Conservation (phyloP, 1,139 yeast genomes). For the Diutina scorzettiae region DNA sequence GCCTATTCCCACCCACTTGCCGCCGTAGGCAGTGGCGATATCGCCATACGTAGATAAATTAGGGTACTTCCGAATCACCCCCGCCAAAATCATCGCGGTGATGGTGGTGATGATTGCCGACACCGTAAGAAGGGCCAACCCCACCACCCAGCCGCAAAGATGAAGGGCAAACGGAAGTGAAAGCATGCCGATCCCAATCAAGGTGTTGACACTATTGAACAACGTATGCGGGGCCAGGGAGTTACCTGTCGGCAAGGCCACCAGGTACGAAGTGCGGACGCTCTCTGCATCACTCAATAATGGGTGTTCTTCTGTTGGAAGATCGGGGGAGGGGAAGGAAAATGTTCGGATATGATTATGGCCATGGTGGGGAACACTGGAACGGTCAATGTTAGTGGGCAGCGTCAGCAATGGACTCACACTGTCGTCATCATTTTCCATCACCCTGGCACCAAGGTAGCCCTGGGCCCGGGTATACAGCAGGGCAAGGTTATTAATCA, state of each 20-base stretch:
- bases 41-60: slow-evolving; percentile 32
- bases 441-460: slow-evolving; percentile 19
- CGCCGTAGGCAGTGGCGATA: slow-evolving; percentile 35
- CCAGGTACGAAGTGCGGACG: neutral
- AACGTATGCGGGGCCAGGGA: slow-evolving; percentile 73
- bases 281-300: neutral
- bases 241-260: slow-evolving; percentile 2
- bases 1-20: slow-evolving; percentile 35
- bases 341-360: slow-evolving; percentile 1
- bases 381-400: neutral
- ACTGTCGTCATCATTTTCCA: slow-evolving; percentile 10
- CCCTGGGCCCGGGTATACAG: slow-evolving; percentile 73
- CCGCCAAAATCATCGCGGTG: slow-evolving; percentile 48
- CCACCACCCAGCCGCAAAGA: slow-evolving; percentile 72
- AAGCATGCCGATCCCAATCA: slow-evolving; percentile 78
- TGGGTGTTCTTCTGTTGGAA: neutral
- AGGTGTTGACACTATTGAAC: slow-evolving; percentile 75
- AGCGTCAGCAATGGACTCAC: neutral
- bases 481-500: slow-evolving; percentile 67
- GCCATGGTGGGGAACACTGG: neutral
- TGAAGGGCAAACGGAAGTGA: slow-evolving; percentile 74
- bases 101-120: slow-evolving; percentile 55
- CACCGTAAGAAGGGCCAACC: slow-evolving; percentile 36
- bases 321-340: neutral
- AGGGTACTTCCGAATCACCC: slow-evolving; percentile 19